Conservation (phyloP, 768 basidiomycete species). For the Holtermannia corniformis region DNA sequence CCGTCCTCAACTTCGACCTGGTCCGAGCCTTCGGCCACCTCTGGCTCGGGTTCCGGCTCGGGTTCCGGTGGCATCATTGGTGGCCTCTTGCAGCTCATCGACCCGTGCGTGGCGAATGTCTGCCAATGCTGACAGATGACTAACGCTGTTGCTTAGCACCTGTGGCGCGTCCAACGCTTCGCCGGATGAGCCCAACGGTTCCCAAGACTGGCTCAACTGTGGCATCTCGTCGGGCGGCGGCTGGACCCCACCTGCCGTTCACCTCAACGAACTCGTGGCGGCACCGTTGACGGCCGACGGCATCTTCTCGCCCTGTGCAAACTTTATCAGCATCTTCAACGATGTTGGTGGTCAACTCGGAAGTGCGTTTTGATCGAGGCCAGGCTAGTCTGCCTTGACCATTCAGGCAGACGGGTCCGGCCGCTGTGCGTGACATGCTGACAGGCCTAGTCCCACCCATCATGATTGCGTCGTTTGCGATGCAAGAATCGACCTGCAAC, state of each 20-base stretch:
- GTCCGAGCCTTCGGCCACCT: conserved; percentile 1
- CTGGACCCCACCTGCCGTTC: conserved; percentile 64
- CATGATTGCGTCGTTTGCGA: conserved; percentile 72
- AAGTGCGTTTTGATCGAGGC: conserved; percentile 12
- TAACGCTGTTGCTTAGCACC: conserved; percentile 6
- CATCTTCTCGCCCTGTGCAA: conserved; percentile 31
- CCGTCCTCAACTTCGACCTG: neutral
- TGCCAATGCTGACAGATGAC: neutral
- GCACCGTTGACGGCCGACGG: conserved; percentile 19
- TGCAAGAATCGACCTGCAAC: conserved; percentile 78
- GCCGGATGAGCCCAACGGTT: conserved; percentile 39
- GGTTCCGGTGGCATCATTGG: neutral
- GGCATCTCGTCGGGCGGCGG: conserved; percentile 52
- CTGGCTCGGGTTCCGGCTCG: neutral
- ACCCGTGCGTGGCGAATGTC: conserved; percentile 6
- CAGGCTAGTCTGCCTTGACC: neutral
- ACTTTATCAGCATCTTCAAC: conserved; percentile 35
- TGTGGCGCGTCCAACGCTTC: conserved; percentile 30
- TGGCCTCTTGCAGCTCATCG: conserved; percentile 12
- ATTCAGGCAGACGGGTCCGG: neutral
- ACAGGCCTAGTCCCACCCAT: conserved; percentile 53
- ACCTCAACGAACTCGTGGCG: conserved; percentile 45
- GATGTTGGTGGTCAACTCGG: conserved; percentile 24
- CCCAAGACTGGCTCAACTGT: conserved; percentile 64
- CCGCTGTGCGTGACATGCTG: neutral